Conservation (phyloP, 2,329 filamentous ascomycete genomes). For the Calonectria pseudoreteaudii region DNA sequence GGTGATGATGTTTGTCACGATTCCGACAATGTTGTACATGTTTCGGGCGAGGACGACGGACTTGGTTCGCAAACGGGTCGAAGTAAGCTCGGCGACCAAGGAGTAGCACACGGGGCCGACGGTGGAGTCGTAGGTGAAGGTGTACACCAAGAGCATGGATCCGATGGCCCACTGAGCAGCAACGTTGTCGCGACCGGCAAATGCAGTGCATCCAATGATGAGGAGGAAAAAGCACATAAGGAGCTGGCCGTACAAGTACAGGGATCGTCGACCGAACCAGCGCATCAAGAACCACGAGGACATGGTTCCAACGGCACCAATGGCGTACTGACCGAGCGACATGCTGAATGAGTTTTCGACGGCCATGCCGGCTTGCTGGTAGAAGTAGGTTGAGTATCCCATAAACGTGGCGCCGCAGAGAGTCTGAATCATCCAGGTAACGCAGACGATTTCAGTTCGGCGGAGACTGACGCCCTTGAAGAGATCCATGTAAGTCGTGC, state of each 20-base stretch:
- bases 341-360: conserved; percentile 53
- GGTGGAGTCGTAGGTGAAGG: conserved; percentile 55
- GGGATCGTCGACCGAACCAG: conserved; percentile 57
- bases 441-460: conserved; percentile 58
- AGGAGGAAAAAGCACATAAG: conserved; percentile 58
- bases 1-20: conserved; percentile 59
- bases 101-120: conserved; percentile 79
- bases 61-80: conserved; percentile 59
- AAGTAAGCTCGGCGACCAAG: conserved; percentile 70
- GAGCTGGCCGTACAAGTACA: conserved; percentile 61
- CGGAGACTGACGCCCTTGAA: conserved; percentile 61
- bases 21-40: conserved; percentile 61
- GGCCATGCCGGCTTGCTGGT: conserved; percentile 56
- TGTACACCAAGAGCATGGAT: conserved; percentile 57
- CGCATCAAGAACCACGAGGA: conserved; percentile 59
- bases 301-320: conserved; percentile 59
- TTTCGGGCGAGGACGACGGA: conserved; percentile 59
- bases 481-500: conserved; percentile 59
- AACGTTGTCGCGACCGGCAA: conserved; percentile 57
- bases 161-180: conserved; percentile 62
- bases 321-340: conserved; percentile 55
- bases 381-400: conserved; percentile 70
- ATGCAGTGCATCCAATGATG: conserved; percentile 66
- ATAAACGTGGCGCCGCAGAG: conserved; percentile 58
- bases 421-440: conserved; percentile 57